Percentiles rank a stretch among this genome's conserved stretches.
Conservation (phyloP, 75 land plant species). For the Larix kaempferi region DNA sequence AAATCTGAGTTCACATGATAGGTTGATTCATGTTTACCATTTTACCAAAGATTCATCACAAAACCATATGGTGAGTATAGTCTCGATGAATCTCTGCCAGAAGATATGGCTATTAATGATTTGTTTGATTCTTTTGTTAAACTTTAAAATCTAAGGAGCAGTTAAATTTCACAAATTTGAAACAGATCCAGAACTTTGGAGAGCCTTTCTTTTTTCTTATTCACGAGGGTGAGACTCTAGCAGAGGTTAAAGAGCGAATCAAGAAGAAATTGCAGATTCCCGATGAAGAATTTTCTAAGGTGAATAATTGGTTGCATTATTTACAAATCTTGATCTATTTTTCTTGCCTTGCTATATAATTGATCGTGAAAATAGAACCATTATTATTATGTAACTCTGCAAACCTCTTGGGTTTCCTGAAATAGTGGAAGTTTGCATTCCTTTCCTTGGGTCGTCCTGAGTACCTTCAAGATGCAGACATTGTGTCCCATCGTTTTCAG, state of each 20-base stretch:
- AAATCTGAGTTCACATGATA: conserved; percentile 10
- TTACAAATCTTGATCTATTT: neutral
- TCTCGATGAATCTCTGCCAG: neutral
- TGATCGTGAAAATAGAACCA: neutral
- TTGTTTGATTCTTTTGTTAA: neutral
- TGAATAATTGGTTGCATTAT: neutral
- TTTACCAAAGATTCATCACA: conserved; percentile 24
- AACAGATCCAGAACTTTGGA: conserved; percentile 37
- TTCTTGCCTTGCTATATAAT: neutral
- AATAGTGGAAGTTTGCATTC: conserved; percentile 89
- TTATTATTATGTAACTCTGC: neutral
- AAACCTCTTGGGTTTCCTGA: neutral
- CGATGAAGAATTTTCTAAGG: conserved; percentile 35
- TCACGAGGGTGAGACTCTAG: conserved; percentile 25
- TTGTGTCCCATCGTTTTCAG: conserved; percentile 70
- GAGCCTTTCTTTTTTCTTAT: conserved; percentile 32
- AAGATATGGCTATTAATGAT: neutral
- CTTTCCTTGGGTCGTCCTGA: conserved; percentile 81
- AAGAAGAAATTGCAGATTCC: conserved; percentile 27
- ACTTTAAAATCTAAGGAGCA: neutral
- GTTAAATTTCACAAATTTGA: neutral
- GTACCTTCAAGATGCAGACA: conserved; percentile 64
- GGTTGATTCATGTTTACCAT: conserved; percentile 32
- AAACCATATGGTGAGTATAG: conserved; percentile 23
- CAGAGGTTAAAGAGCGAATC: conserved; percentile 24